A percentile compares a stretch with the other conserved stretches of the same genome.
phyloP scores from a whole-genome alignment of 1,139 yeast genomes.

The Taiozyma sp. region DNA sequence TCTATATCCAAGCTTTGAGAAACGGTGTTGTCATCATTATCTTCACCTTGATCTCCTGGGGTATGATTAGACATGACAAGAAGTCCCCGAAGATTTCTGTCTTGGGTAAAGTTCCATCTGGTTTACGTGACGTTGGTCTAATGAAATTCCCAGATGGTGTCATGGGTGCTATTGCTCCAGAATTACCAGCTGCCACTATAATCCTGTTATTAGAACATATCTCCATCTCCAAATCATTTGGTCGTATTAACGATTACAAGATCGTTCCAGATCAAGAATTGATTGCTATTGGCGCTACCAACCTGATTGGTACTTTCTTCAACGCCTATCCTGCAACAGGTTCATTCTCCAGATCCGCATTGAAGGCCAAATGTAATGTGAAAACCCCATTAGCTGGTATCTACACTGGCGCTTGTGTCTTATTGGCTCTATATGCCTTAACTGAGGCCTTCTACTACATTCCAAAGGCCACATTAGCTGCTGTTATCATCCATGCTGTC shows the following conservation, averaged over 20 bases:
- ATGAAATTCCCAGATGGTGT: conserved; percentile 63
- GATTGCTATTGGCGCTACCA: conserved; percentile 89
- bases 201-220: conserved; percentile 85
- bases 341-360: conserved; percentile 90
- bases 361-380: conserved; percentile 93
- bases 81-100: conserved; percentile 40
- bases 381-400: conserved; percentile 92
- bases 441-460: conserved; percentile 83
- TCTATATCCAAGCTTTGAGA: conserved; percentile 72
- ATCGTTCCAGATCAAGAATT: conserved; percentile 91
- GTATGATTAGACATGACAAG: conserved; percentile 40
- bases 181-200: conserved; percentile 80
- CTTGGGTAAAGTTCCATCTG: conserved; percentile 76
- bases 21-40: conserved; percentile 77
- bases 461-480: conserved; percentile 83
- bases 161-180: conserved; percentile 57
- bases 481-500: conserved; percentile 94
- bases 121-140: conserved; percentile 71
- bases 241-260: conserved; percentile 86
- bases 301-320: conserved; percentile 86
- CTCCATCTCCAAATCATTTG: conserved; percentile 90
- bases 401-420: conserved; percentile 83
- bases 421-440: conserved; percentile 78
- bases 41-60: conserved; percentile 71
- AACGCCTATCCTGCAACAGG: conserved; percentile 96